These are phyloP conservation scores for Exsudoporus frostii DNA, from an alignment of 768 basidiomycete species.

Conservation along the genomic window DNA sequence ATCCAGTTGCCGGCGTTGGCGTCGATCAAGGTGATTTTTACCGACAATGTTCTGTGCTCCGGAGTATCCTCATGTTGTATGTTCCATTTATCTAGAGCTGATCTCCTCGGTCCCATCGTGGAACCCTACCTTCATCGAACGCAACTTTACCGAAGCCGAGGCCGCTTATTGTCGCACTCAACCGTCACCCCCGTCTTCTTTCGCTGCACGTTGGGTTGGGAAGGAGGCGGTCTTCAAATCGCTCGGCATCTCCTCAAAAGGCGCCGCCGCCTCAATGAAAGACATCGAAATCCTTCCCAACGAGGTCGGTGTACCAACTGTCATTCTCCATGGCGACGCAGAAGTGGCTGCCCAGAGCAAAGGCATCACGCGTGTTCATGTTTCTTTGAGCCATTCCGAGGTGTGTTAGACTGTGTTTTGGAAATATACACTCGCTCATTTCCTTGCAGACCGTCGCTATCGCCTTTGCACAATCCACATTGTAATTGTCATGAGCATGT, in stretches of 20 bases:
- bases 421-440: conserved; percentile 14
- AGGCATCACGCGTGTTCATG: conserved; percentile 68
- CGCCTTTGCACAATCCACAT: conserved; percentile 78
- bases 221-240: conserved; percentile 99
- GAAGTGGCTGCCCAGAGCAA: conserved; percentile 65
- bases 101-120: conserved; percentile 89
- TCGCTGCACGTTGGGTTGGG: conserved; percentile 95
- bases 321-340: conserved; percentile 78
- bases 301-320: conserved; percentile 73
- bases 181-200: conserved; percentile 83
- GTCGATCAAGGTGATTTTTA: conserved; percentile 75
- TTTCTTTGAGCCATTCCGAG: conserved; percentile 94
- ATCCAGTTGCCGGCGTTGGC: conserved; percentile 70
- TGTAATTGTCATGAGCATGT: conserved; percentile 18
- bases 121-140: conserved; percentile 81
- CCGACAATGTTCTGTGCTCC: neutral
- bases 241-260: conserved; percentile 83
- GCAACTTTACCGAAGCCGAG: conserved; percentile 93
- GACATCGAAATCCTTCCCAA: conserved; percentile 94
- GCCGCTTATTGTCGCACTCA: conserved; percentile 83
- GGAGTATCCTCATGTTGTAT: conserved; percentile 2
- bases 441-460: conserved; percentile 69
- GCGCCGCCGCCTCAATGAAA: conserved; percentile 92
- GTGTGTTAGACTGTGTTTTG: conserved; percentile 40
- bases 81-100: conserved; percentile 54